Evolutionary conservation across 441 rosid genomes (phyloP).

Genomic region (Eutrema salsugineum): DNA sequence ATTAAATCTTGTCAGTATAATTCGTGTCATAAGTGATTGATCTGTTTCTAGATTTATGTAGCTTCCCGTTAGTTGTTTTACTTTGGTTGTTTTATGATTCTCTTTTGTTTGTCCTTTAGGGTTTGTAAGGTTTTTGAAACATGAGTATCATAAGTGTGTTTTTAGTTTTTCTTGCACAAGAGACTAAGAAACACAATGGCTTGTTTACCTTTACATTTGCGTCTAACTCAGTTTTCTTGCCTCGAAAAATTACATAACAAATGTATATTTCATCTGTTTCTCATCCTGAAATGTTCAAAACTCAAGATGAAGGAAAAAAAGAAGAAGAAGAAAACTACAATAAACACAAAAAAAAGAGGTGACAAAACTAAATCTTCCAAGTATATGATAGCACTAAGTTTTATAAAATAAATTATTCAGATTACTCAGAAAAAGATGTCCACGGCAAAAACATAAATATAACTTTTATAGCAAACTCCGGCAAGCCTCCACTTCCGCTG

Average conservation of each 20-base stretch:
- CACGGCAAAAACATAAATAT: background rate
- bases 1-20: too few relatives aligned
- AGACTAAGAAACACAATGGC: too few relatives aligned
- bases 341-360: background rate
- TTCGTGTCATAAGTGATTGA: too few relatives aligned
- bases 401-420: background rate
- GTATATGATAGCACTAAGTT: background rate
- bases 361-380: background rate
- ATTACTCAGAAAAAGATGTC: background rate
- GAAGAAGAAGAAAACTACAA: background rate
- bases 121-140: too few relatives aligned
- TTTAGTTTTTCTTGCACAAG: too few relatives aligned
- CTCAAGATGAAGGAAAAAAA: background rate
- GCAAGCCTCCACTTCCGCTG: constrained; percentile 35
- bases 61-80: too few relatives aligned
- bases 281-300: constrained; percentile 22
- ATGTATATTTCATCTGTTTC: background rate
- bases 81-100: too few relatives aligned
- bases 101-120: too few relatives aligned
- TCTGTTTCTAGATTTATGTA: too few relatives aligned
- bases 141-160: too few relatives aligned
- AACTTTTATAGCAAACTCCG: constrained; percentile 12
- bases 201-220: too few relatives aligned
- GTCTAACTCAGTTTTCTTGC: too few relatives aligned
- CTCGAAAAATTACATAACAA: background rate